These are phyloP conservation scores for Erucastrum elatum DNA, from an alignment of 345 rosid genomes.

Conservation along the genomic window DNA sequence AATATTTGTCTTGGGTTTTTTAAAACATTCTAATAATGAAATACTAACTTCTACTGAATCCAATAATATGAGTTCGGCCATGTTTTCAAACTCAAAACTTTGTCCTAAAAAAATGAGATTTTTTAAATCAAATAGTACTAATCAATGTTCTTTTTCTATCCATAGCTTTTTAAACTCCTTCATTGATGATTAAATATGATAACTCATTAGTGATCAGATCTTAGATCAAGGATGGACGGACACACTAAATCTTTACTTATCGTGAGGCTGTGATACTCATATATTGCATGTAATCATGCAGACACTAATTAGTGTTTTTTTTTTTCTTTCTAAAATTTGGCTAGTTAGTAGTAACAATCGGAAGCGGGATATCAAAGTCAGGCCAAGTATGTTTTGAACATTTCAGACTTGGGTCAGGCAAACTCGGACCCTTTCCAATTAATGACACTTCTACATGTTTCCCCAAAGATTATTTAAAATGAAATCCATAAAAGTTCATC, in stretches of 20 bases:
- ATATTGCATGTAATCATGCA: too few species aligned
- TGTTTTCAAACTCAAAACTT: neutral
- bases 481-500: neutral
- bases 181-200: too few species aligned
- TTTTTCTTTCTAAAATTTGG: too few species aligned
- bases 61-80: neutral
- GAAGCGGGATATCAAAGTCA: neutral
- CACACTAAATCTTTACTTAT: too few species aligned
- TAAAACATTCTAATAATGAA: neutral
- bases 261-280: too few species aligned
- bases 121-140: neutral
- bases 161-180: neutral
- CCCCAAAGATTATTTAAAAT: neutral
- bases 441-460: neutral
- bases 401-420: neutral
- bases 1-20: too few species aligned
- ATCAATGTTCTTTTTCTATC: neutral
- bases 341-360: neutral
- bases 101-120: neutral
- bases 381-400: neutral
- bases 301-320: too few species aligned
- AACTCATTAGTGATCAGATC: too few species aligned
- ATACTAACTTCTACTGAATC: neutral
- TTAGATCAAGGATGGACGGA: too few species aligned
- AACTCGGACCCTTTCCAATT: neutral